These are phyloP conservation scores for Myxozyma neotropica DNA, from an alignment of 805 yeast genomes.

Conservation along the genomic window DNA sequence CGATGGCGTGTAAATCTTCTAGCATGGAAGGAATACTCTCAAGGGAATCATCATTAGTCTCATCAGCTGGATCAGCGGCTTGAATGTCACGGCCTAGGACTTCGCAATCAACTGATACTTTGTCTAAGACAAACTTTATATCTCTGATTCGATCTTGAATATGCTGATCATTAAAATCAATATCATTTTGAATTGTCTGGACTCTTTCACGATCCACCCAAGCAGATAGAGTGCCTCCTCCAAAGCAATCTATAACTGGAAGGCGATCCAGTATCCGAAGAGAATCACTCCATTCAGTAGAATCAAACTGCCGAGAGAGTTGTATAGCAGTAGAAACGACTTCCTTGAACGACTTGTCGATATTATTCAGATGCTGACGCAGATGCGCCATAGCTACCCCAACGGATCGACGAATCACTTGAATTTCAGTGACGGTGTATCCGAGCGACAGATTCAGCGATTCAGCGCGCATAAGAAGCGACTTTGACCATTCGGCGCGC, in stretches of 20 bases:
- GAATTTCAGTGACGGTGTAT: slow-evolving; percentile 25
- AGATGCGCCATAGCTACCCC: slow-evolving; percentile 38
- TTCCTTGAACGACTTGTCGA: slow-evolving; percentile 35
- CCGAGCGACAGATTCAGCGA: slow-evolving; percentile 22
- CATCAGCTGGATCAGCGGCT: slow-evolving; percentile 23
- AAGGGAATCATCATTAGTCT: slow-evolving; percentile 1
- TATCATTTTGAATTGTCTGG: slow-evolving; percentile 14
- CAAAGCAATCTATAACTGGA: slow-evolving; percentile 23
- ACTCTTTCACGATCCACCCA: slow-evolving; percentile 32
- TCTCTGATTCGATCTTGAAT: slow-evolving; percentile 33
- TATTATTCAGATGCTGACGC: slow-evolving; percentile 33
- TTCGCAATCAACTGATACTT: slow-evolving; percentile 27
- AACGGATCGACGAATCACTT: slow-evolving; percentile 35
- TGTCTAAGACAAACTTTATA: slow-evolving; percentile 32
- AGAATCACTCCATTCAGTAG: slow-evolving; percentile 30
- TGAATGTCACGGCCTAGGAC: slow-evolving; percentile 20
- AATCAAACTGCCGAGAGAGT: slow-evolving; percentile 34
- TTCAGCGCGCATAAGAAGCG: slow-evolving; percentile 29
- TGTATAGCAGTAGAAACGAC: slow-evolving; percentile 34
- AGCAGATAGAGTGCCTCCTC: slow-evolving; percentile 31
- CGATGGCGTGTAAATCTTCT: slow-evolving; percentile 37
- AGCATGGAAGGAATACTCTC: slow-evolving; percentile 30
- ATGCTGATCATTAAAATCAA: slow-evolving; percentile 25
- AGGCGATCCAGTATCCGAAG: slow-evolving; percentile 17
- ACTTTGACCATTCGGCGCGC: slow-evolving; percentile 27